Conservation (phyloP, 2,329 filamentous ascomycete genomes). For the Chlorencoelia australis region DNA sequence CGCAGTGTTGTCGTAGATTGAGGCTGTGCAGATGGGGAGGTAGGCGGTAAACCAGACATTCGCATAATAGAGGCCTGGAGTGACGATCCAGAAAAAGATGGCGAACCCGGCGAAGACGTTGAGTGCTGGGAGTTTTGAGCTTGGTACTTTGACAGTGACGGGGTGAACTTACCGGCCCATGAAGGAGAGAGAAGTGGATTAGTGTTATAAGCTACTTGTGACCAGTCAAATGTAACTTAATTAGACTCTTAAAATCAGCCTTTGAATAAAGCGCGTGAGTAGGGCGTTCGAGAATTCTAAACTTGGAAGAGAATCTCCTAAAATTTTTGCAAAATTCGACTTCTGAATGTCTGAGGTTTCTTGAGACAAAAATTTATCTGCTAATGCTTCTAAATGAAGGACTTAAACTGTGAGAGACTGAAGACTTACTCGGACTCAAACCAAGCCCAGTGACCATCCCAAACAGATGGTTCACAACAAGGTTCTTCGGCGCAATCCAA, state of each 20-base stretch:
- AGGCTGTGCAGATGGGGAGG: slow-evolving; percentile 58
- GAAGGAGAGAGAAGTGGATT: slow-evolving; percentile 45
- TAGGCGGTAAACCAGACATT: slow-evolving; percentile 54
- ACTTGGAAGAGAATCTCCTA: too few species aligned
- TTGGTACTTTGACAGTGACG: not conserved
- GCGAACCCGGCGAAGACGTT: slow-evolving; percentile 62
- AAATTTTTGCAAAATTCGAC: too few species aligned
- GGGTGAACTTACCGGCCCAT: slow-evolving; percentile 34
- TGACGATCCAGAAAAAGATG: slow-evolving; percentile 50
- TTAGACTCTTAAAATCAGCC: too few species aligned
- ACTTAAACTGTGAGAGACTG: too few species aligned
- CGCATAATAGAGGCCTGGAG: slow-evolving; percentile 52
- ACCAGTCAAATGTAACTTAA: slow-evolving; percentile 74
- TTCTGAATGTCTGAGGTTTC: too few species aligned
- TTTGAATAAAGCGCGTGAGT: too few species aligned
- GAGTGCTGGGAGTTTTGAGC: slow-evolving; percentile 39
- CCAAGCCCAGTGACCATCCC: slow-evolving; percentile 41
- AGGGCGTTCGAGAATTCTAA: too few species aligned
- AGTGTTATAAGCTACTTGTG: slow-evolving; percentile 41
- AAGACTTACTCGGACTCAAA: slow-evolving; percentile 2
- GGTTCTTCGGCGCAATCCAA: slow-evolving; percentile 59
- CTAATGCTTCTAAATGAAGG: too few species aligned
- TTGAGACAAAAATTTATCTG: too few species aligned
- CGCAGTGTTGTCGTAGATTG: slow-evolving; percentile 61
- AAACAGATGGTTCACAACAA: slow-evolving; percentile 61